These are phyloP conservation scores for Tetradesmus lagerheimii DNA, from an alignment of 139 green algal species.

Conservation along the genomic window DNA sequence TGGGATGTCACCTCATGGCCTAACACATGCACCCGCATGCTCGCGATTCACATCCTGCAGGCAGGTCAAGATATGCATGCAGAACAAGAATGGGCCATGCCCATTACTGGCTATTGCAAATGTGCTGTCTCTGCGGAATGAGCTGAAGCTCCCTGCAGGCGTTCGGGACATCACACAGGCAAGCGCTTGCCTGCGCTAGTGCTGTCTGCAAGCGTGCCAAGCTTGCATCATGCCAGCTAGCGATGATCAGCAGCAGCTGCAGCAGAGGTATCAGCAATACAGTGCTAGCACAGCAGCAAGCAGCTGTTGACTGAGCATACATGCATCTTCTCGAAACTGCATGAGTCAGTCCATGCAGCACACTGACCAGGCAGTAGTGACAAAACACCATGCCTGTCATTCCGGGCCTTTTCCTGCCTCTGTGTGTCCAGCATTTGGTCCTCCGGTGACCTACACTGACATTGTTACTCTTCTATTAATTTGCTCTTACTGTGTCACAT, in stretches of 20 bases:
- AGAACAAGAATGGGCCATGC: conserved; percentile 97
- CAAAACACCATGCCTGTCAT: not conserved
- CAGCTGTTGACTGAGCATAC: not conserved
- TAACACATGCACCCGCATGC: conserved; percentile 54
- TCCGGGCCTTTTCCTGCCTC: too few relatives aligned
- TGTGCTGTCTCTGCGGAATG: conserved; percentile 83
- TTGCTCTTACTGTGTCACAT: not conserved
- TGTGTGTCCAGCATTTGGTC: too few relatives aligned
- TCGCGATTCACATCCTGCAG: conserved; percentile 59
- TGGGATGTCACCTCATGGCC: not conserved
- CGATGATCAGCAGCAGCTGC: not conserved
- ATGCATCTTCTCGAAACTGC: too few relatives aligned
- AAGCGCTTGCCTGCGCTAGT: too few relatives aligned
- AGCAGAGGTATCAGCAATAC: too few relatives aligned
- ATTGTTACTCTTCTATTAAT: not conserved
- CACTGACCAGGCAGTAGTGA: too few relatives aligned
- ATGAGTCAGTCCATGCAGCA: not conserved
- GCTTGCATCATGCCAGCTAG: not conserved
- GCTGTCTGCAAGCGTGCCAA: too few relatives aligned
- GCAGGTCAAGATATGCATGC: conserved; percentile 79
- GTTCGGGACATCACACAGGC: conserved; percentile 49
- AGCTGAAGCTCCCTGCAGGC: conserved; percentile 65
- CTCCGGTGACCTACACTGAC: too few relatives aligned
- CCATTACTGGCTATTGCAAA: conserved; percentile 93
- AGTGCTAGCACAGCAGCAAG: not conserved